Conservation (phyloP, 306 rosid species). For the Aeschynomene evenia region DNA sequence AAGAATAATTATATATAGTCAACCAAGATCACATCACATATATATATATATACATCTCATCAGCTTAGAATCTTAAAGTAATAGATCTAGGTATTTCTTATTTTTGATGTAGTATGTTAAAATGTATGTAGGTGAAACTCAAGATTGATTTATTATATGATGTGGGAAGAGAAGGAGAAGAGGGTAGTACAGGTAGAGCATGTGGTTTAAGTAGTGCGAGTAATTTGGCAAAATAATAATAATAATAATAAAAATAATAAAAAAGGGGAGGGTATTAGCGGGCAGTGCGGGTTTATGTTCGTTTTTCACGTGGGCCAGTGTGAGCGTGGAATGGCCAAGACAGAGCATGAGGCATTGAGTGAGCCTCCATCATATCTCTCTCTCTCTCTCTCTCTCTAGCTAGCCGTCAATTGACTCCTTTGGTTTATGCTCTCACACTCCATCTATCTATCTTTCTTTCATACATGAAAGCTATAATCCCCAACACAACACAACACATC, state of each 20-base stretch:
- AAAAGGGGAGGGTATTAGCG: slow-evolving; percentile 15
- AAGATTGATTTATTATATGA: background rate
- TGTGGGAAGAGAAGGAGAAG: background rate
- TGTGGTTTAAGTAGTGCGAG: slow-evolving; percentile 18
- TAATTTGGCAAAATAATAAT: background rate
- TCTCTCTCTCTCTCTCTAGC: slow-evolving; percentile 20
- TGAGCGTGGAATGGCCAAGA: slow-evolving; percentile 35
- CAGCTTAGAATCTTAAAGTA: no score
- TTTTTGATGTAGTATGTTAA: no score
- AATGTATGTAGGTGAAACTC: no score
- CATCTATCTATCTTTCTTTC: no score
- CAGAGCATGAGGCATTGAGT: no score
- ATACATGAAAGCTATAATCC: no score
- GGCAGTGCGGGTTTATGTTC: slow-evolving; percentile 22
- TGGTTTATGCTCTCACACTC: slow-evolving; percentile 31
- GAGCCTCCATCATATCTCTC: slow-evolving; percentile 36
- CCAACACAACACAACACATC: no score
- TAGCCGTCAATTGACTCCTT: slow-evolving; percentile 57
- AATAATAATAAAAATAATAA: no score
- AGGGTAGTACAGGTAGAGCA: slow-evolving; percentile 14
- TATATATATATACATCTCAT: no score
- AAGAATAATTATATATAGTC: no score
- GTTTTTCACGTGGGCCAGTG: slow-evolving; percentile 75
- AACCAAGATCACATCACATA: background rate
- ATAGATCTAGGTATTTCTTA: no score